Base-by-base conservation (phyloP, 495 filamentous ascomycete species). In the Penicillium coprophilum region DNA sequence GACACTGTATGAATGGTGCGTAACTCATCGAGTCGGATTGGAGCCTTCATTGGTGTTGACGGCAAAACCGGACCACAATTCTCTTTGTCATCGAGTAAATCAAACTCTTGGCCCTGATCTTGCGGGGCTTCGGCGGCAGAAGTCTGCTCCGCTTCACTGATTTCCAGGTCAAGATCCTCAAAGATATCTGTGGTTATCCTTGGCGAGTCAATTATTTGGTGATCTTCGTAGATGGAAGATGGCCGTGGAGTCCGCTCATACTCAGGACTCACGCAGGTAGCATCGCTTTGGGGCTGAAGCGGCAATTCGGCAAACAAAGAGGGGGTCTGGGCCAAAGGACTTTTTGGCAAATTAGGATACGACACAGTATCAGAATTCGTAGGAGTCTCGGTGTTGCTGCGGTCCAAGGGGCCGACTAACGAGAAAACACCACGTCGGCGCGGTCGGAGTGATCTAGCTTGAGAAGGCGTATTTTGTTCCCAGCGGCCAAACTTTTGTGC, bases 1-100 rank as follows among this genome's bases (percentile, higher is more conserved):
- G 84, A 86, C 0, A 88, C 82, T 0, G 88, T 92, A 63, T 89
- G 84, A 53, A 87, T 78, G 13, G 82, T 79, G 27, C 71, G 74
- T 23, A 71, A 61, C 24, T 64, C 62, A 41, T 70, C 59, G 3
- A 55, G 55, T 11, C 49, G 57, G 15, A 50, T 28, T 13, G 46
- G 57, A 8, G 53, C 38, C 32, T 66, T 69, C 6, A 70, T 56
- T 1, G 77, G 76, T 2, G 77, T 76, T 34, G 69, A 66, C 30
- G 75, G 71, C 20, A 65, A 56, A 24, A 63, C 57, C 43, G 64
- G 69, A 3, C 53, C 32, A 21, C 51, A 46, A 46, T 77, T 74
- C 44, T 75, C 70, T 47, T 75, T 75, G 23, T 73, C 61, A 6
- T 74, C 70, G 7, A 61, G 56, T 13, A 52, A 31, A 13, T 38